Base-by-base conservation (phyloP, 768 basidiomycete genomes). In the Jaapia argillacea region DNA sequence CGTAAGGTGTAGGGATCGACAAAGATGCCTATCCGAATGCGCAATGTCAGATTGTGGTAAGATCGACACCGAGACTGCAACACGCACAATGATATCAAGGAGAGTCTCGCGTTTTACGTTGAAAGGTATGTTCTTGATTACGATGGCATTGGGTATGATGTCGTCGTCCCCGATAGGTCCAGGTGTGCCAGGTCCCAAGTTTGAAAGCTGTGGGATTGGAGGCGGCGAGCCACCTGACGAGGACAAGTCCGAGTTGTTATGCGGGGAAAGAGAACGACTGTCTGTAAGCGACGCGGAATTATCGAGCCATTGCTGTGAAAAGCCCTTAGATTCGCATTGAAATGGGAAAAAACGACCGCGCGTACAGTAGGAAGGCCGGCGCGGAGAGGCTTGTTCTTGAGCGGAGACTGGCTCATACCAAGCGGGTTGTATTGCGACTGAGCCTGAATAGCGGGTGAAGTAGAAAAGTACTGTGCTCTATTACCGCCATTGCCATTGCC, bases 71-170 rank as follows among this genome's bases (percentile, higher is more conserved):
- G 14, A 28, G 42, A 50, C 40, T 36, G 44, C 45, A 51, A 41
- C 39, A 77, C 89, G 51, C 45, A 94, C 93, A 61, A 99, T 98
- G 61, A 97, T 91, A 68, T 86, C 84, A 57, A 98, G 80, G 53
- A 99, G 77, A 36, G 89, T 89, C 68, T 98, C 94, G 58, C 89
- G 83, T 68, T 92, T 89, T 52, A 97, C 91, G 56, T 92, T 92
- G 74, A 99, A 99, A 52, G 94, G 94, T 69, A 99, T 99, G 72
- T 97, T 97, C 79, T 99, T 99, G 65, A 99, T 97, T 59, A 99
- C 96, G 58, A 99, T 97, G 43, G 96, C 96, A 6, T 93, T 98
- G 44, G 94, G 94, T 66, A 98, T 98, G 62, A 96, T 74, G 62
- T 96, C 92, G 64, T 96, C 91, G 54, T 90, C 87, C 35, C 60